Conservation (phyloP, 2,329 filamentous ascomycete genomes). For the Scedosporium minutisporum region DNA sequence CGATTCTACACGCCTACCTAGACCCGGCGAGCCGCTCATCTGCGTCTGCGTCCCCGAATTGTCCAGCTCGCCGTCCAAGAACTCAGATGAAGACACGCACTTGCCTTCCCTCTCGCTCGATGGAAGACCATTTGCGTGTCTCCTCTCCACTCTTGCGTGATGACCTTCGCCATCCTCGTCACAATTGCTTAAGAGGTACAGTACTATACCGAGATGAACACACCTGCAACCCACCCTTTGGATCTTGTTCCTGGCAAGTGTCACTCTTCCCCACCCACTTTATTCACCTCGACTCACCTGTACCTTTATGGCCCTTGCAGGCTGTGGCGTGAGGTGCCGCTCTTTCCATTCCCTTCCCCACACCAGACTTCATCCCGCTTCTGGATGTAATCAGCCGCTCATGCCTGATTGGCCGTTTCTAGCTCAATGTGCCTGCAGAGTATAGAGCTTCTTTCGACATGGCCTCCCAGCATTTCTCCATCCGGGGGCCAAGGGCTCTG, state of each 20-base stretch:
- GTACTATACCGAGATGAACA: neutral
- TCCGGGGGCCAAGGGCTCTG: neutral
- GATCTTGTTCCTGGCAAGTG: neutral
- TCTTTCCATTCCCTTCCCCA: neutral
- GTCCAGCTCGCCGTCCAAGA: neutral
- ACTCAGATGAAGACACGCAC: neutral
- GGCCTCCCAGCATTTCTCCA: neutral
- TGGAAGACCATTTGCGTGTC: neutral
- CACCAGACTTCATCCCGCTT: neutral
- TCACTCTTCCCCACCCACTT: neutral
- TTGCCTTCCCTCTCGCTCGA: neutral
- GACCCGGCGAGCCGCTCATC: neutral
- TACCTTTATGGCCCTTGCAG: neutral
- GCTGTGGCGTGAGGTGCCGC: neutral
- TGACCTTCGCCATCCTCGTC: neutral
- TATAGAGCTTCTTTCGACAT: neutral
- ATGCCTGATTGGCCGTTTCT: neutral
- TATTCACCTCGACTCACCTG: neutral
- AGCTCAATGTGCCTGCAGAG: neutral
- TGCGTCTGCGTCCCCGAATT: neutral
- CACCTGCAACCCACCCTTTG: neutral
- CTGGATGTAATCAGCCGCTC: neutral
- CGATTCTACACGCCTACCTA: too few species aligned
- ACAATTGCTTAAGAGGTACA: slow-evolving; percentile 1
- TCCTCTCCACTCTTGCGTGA: slow-evolving; percentile 1